Evolutionary conservation across 345 rosid species (phyloP), one percentile per base, ranked within the genome.

Genomic region (Tarenaya hassleriana): DNA sequence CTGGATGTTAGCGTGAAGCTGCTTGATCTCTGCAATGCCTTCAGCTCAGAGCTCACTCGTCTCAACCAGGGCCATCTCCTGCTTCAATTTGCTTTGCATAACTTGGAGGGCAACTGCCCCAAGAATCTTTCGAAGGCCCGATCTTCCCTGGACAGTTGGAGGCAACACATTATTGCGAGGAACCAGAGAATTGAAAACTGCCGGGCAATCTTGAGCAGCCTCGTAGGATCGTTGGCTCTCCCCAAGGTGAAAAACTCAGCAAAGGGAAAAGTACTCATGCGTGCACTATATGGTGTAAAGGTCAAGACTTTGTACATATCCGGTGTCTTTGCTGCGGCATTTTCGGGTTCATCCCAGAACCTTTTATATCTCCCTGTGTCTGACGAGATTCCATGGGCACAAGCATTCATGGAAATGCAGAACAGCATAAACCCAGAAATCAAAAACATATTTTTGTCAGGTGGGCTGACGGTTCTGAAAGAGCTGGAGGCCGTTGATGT

Each of bases 11-110:
- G 82, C 56, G 81, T 77, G 64, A 90, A 86, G 74, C 54, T 84
- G 50, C 91, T 90, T 24, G 91, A 90, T 57, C 70, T 86, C 14
- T 79, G 89, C 58, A 80, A 62, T 43, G 79, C 77, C 27, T 78
- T 84, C 42, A 80, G 79, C 68, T 82, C 95, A 1, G 88, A 78
- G 74, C 69, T 90, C 14, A 39, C 81, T 1, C 63, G 81, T 57
- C 79, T 90, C 24, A 73, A 72, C 69, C 95, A 86, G 55, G 84
- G 94, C 17, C 77, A 77, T 59, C 77, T 90, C 19, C 47, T 80
- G 34, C 83, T 90, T 52, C 86, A 86, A 37, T 77, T 79, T 18
- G 77, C 63, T 42, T 50, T 84, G 55, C 84, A 75, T 56, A 84
- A 76, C 52, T 53, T 84, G 63, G 87, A 74, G 52, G 70, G 82